Conservation (phyloP, 768 basidiomycete species). For the Mycena alexandri region DNA sequence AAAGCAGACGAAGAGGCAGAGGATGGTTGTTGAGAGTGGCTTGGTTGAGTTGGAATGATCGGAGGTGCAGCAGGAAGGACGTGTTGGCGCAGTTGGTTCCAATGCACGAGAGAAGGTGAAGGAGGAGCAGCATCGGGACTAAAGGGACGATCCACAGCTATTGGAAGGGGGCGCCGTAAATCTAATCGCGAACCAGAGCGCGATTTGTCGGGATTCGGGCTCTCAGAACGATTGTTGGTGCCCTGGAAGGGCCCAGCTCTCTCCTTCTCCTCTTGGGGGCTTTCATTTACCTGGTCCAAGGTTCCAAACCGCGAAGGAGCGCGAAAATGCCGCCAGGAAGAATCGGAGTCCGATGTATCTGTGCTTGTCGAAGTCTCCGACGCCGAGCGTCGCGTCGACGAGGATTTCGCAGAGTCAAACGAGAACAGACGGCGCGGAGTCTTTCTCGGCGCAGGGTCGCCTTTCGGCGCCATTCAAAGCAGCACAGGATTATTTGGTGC, state of each 20-base stretch:
- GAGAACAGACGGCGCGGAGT: constrained; percentile 42
- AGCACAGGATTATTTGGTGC: too few relatives aligned
- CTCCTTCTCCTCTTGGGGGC: constrained; percentile 10
- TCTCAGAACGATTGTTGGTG: constrained; percentile 27
- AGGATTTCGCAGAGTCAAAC: constrained; percentile 41
- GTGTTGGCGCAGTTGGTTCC: constrained; percentile 68
- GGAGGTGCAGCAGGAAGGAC: constrained; percentile 52
- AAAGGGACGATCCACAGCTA: constrained; percentile 48
- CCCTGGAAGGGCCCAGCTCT: too few relatives aligned
- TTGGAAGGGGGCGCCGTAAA: constrained; percentile 31
- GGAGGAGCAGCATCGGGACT: constrained; percentile 60
- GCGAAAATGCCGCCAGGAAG: constrained; percentile 27
- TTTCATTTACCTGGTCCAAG: constrained; percentile 31
- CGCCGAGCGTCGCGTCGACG: constrained; percentile 37
- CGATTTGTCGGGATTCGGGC: constrained; percentile 26
- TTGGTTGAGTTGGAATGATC: constrained; percentile 43
- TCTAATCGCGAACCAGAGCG: constrained; percentile 24
- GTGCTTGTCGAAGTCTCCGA: constrained; percentile 35
- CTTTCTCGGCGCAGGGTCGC: constrained; percentile 32
- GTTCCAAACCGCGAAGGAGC: constrained; percentile 22
- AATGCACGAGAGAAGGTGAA: constrained; percentile 59
- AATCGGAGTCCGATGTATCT: constrained; percentile 18
- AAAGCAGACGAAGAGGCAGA: constrained; percentile 44
- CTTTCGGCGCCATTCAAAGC: constrained; percentile 29
- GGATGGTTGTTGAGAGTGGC: constrained; percentile 45